Conservation (phyloP, 495 filamentous ascomycete species). For the Podospora fimiseda region DNA sequence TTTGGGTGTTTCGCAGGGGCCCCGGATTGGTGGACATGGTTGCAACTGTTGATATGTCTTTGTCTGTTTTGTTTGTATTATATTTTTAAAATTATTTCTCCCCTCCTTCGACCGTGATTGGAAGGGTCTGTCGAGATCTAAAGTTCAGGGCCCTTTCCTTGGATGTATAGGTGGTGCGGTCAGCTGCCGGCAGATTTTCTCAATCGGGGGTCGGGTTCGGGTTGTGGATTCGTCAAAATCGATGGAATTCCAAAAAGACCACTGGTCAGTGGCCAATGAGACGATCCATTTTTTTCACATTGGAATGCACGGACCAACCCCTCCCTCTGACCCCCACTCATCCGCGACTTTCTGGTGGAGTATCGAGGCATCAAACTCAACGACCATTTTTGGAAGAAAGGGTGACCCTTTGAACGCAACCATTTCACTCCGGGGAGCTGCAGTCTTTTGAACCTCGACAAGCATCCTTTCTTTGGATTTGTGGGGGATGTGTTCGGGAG, state of each 20-base stretch:
- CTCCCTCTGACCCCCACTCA: neutral
- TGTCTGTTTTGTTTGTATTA: no score
- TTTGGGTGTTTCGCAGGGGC: constrained; percentile 56
- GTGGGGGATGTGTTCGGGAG: neutral
- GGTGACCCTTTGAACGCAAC: neutral
- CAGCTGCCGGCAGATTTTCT: neutral
- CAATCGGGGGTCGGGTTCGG: neutral
- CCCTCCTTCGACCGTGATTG: no score
- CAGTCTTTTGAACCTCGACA: neutral
- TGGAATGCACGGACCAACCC: constrained; percentile 12
- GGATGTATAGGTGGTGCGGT: neutral
- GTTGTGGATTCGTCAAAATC: neutral
- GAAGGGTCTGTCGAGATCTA: constrained; percentile 1
- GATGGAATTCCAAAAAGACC: constrained; percentile 7
- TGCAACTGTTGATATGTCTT: neutral
- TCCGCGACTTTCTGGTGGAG: neutral
- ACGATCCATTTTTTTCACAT: no score
- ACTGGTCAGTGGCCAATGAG: no score
- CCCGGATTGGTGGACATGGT: constrained; percentile 33
- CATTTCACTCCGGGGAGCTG: neutral
- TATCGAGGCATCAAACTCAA: neutral
- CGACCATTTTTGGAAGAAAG: neutral
- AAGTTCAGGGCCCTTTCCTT: neutral
- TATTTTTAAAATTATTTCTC: no score
- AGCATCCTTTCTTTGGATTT: neutral